phyloP scores from a whole-genome alignment of 805 yeast species.

The Zygoascus ofunaensis region DNA sequence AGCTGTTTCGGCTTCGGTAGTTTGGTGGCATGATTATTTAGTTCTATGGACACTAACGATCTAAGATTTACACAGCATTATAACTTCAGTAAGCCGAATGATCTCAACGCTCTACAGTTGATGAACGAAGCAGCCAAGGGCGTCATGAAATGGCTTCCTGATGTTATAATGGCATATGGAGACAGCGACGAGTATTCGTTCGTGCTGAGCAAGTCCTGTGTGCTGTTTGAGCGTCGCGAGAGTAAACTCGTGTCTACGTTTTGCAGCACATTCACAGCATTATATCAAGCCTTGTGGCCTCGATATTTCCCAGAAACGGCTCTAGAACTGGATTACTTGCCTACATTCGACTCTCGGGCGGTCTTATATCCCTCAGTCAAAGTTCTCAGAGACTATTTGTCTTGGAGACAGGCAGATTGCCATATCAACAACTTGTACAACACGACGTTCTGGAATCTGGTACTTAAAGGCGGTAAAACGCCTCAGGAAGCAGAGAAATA shows the following conservation, averaged over 20 bases:
- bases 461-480: constrained; percentile 55
- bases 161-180: constrained; percentile 76
- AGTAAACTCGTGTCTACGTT: constrained; percentile 73
- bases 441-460: constrained; percentile 85
- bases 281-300: constrained; percentile 63
- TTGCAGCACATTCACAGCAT: constrained; percentile 72
- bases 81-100: constrained; percentile 81
- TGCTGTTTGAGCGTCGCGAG: constrained; percentile 73
- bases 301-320: constrained; percentile 43
- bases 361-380: constrained; percentile 65
- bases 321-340: constrained; percentile 47
- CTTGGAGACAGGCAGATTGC: constrained; percentile 93
- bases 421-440: constrained; percentile 93
- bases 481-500: constrained; percentile 74
- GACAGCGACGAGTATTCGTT: constrained; percentile 94
- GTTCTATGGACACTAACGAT: background rate
- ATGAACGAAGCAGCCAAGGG: constrained; percentile 75
- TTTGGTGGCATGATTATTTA: background rate
- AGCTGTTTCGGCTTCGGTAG: background rate
- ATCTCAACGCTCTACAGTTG: constrained; percentile 58
- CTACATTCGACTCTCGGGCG: constrained; percentile 87
- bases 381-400: constrained; percentile 66
- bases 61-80: constrained; percentile 60
- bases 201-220: constrained; percentile 53
- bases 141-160: constrained; percentile 57